Conservation (phyloP, 1,284 basidiomycete genomes). For the Ustilago esculenta region DNA sequence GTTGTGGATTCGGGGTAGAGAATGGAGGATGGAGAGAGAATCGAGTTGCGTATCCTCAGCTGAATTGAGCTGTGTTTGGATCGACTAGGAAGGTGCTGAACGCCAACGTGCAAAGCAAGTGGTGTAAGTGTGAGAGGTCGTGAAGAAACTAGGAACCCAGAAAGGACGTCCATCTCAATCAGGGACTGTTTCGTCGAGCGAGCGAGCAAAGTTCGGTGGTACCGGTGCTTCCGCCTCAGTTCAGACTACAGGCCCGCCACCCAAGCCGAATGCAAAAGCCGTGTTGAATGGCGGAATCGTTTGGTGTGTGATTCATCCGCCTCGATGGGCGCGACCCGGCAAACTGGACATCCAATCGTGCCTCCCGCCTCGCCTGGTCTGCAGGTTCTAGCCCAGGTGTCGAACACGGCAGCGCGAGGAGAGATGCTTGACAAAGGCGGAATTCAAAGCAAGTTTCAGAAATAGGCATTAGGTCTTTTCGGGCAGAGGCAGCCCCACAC, state of each 20-base stretch:
- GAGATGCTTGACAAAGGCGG: conserved; percentile 2
- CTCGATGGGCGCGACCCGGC: not conserved
- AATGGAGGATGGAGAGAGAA: not conserved
- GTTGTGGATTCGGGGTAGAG: too few species aligned
- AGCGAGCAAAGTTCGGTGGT: conserved; percentile 7
- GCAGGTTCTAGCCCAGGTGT: too few species aligned
- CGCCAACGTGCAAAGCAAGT: too few species aligned
- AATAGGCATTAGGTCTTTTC: too few species aligned
- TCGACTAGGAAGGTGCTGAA: not conserved
- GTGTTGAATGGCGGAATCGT: too few species aligned
- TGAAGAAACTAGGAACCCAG: too few species aligned
- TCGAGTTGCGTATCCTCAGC: conserved; percentile 9
- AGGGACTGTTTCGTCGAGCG: not conserved
- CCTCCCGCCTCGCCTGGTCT: too few species aligned
- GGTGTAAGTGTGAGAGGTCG: too few species aligned
- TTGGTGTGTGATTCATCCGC: conserved; percentile 7
- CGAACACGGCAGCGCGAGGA: not conserved
- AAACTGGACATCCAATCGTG: too few species aligned
- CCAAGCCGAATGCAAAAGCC: conserved; percentile 1
- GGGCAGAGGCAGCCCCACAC: too few species aligned
- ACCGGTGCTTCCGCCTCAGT: not conserved
- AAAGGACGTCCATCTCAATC: too few species aligned
- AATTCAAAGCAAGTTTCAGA: not conserved
- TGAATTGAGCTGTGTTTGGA: conserved; percentile 32
- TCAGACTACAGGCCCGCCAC: too few species aligned